Evolutionary conservation across 331 rosid genomes (phyloP), one percentile per base, ranked within the genome.

Genomic region (Cucumis variabilis): DNA sequence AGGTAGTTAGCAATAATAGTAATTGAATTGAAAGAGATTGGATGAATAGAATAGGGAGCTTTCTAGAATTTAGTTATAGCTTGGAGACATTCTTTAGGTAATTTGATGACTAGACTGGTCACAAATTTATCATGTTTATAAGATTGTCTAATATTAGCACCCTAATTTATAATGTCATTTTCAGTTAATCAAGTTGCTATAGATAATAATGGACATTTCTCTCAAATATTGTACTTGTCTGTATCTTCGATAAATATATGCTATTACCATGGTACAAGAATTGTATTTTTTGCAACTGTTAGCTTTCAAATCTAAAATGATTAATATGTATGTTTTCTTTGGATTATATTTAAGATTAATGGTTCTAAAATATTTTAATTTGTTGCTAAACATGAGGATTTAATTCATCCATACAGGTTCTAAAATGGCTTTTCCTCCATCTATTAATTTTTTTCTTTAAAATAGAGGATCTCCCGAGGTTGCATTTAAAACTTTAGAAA

Each of bases 111-210:
- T 80, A 80, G 69, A 17, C 68, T 80, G 84, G 17, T 17, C 66
- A 13, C 67, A 11, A 9, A 79, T 25, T 79, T n/a, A n/a, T n/a
- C n/a, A 9, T 71, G 55, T 50, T 73, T 60, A n/a, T n/a, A n/a
- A 53, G 63, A 71, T 73, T 46, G 30, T 82, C 24, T 6, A 7
- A 30, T 13, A 67, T 67, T 41, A 37, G 72, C 33, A 65, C 23
- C 19, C 37, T 33, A 15, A 33, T 83, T 83, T 21, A 46, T 41
- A 65, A 65, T 84, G 77, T 17, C 74, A 67, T 63, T 84, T 19
- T 84, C 72, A 53, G 78, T 46, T 53, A 21, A 62, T 60, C 55
- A 83, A 65, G 48, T 83, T 83, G 76, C 69, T 55, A 24, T 80
- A 80, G 85, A 41, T 55, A 16, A 58, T 21, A 58, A 58, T 58